Conservation (phyloP, 2,329 filamentous ascomycete species). For the Fusarium circinatum region DNA sequence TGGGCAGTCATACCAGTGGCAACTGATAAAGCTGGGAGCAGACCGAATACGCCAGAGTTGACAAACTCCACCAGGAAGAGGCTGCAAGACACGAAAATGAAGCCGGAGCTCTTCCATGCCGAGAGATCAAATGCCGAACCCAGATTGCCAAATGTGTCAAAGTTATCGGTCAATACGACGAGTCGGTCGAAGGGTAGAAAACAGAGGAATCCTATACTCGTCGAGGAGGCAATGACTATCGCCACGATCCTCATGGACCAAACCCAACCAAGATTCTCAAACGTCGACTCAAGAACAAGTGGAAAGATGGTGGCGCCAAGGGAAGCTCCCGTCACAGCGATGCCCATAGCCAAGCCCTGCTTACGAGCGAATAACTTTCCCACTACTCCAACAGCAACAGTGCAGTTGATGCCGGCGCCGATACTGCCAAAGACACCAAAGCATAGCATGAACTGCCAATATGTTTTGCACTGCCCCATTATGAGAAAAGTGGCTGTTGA, state of each 20-base stretch:
- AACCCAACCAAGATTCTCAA: constrained; percentile 44
- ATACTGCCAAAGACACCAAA: constrained; percentile 56
- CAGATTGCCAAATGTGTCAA: neutral
- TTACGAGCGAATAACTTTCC: constrained; percentile 38
- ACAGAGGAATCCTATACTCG: constrained; percentile 45
- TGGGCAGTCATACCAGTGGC: constrained; percentile 44
- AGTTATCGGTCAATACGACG: neutral
- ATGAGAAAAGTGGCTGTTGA: constrained; percentile 54
- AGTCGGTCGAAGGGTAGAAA: constrained; percentile 45
- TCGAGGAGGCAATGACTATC: constrained; percentile 36
- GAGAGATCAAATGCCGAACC: constrained; percentile 46
- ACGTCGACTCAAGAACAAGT: constrained; percentile 42
- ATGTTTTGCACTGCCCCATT: constrained; percentile 55
- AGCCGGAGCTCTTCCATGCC: constrained; percentile 51
- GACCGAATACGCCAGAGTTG: constrained; percentile 55
- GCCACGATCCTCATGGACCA: constrained; percentile 48
- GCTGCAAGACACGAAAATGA: constrained; percentile 51
- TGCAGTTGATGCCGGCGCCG: constrained; percentile 50
- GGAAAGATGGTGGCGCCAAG: constrained; percentile 47
- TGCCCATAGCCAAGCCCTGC: constrained; percentile 23
- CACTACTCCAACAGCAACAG: constrained; percentile 45
- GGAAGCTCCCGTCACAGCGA: constrained; percentile 24
- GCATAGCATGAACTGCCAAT: constrained; percentile 59
- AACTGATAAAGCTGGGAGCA: constrained; percentile 56
- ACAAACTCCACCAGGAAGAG: constrained; percentile 59